Evolutionary conservation across 2,329 filamentous ascomycete genomes (phyloP).

Genomic region (Chalaropsis ovoidea): DNA sequence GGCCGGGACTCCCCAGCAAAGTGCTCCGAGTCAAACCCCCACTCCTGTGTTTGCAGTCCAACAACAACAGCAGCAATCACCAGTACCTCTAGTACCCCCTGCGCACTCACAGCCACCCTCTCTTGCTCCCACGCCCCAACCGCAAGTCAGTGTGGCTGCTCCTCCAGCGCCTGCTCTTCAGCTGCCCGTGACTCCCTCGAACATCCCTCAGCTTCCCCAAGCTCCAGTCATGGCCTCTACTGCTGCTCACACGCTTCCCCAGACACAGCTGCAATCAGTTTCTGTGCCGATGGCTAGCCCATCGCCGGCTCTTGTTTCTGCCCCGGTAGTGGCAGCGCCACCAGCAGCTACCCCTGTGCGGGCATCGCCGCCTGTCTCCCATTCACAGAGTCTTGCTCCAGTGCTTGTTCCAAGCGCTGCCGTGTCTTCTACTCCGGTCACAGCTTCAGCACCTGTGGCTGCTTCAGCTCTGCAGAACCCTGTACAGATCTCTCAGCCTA

Average conservation of each 20-base stretch:
- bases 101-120: background rate
- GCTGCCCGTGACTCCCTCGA: background rate
- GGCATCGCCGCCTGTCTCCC: background rate
- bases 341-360: background rate
- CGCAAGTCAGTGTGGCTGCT: background rate
- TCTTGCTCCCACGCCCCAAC: background rate
- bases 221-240: background rate
- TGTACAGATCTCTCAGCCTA: background rate
- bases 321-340: background rate
- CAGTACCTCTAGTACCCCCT: background rate
- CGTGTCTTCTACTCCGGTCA: background rate
- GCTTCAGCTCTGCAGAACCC: background rate
- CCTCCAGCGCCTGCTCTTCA: background rate
- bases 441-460: background rate
- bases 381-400: background rate
- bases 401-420: background rate
- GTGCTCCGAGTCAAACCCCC: background rate
- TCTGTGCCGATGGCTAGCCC: background rate
- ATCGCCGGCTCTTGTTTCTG: background rate
- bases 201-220: background rate
- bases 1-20: background rate
- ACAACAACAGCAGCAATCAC: background rate
- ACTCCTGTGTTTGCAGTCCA: background rate
- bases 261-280: background rate
- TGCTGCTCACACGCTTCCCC: background rate